These are phyloP conservation scores for Chenopodium formosanum DNA, from an alignment of 148 eudicot species.

Conservation along the genomic window DNA sequence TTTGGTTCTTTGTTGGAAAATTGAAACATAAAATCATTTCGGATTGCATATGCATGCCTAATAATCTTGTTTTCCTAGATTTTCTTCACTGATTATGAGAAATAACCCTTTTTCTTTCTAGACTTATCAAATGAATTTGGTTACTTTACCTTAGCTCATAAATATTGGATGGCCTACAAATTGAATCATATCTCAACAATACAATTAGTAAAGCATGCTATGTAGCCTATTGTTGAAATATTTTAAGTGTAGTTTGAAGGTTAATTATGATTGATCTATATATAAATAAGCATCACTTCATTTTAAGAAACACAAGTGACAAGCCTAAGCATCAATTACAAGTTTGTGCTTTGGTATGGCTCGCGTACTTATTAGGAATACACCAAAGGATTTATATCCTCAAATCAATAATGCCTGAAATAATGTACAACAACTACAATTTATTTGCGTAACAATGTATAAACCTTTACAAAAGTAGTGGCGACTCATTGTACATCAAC, in stretches of 20 bases:
- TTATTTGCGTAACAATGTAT: too few relatives aligned
- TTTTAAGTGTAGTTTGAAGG: not conserved
- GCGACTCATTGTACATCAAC: too few relatives aligned
- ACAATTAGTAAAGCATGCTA: not conserved
- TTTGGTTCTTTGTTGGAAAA: too few relatives aligned
- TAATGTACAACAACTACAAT: too few relatives aligned
- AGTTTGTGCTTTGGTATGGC: not conserved
- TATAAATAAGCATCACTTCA: not conserved
- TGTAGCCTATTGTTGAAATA: not conserved
- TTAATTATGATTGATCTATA: not conserved
- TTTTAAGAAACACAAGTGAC: not conserved
- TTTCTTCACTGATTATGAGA: not conserved
- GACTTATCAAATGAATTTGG: not conserved
- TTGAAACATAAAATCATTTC: not conserved
- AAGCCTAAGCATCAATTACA: not conserved
- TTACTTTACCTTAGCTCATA: not conserved
- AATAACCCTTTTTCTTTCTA: not conserved
- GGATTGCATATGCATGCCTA: not conserved
- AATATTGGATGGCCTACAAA: not conserved
- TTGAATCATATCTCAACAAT: not conserved
- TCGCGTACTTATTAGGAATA: not conserved
- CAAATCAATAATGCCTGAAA: too few relatives aligned
- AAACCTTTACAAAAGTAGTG: too few relatives aligned
- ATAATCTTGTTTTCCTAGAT: not conserved
- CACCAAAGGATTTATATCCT: not conserved